Evolutionary conservation across 2,329 filamentous ascomycete genomes (phyloP).

Genomic region (Talaromyces verruculosus): DNA sequence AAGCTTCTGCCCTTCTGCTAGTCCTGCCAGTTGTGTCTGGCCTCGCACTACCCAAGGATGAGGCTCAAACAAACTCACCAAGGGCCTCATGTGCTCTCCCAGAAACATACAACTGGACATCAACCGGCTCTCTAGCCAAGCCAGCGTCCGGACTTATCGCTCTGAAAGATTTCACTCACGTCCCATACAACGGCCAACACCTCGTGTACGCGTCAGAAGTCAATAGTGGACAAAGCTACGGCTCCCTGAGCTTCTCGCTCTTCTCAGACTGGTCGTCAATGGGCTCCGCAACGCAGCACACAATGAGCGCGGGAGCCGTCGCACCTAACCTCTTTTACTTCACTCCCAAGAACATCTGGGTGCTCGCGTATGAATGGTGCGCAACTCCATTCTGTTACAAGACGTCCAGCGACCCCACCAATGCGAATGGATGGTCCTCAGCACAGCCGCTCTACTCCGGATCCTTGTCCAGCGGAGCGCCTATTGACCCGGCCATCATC

Average conservation of each 20-base stretch:
- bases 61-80: neutral
- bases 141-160: conserved; percentile 57
- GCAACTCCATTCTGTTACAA: conserved; percentile 59
- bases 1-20: neutral
- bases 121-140: conserved; percentile 51
- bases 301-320: conserved; percentile 50
- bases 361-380: conserved; percentile 66
- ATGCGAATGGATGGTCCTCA: conserved; percentile 58
- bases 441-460: conserved; percentile 59
- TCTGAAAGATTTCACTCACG: conserved; percentile 64
- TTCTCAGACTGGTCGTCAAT: conserved; percentile 57
- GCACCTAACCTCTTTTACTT: conserved; percentile 66
- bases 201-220: conserved; percentile 60
- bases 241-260: conserved; percentile 59
- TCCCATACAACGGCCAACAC: conserved; percentile 57
- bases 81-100: conserved; percentile 51
- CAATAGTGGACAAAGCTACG: conserved; percentile 48
- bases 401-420: conserved; percentile 59
- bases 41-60: neutral
- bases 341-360: conserved; percentile 60
- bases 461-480: conserved; percentile 48
- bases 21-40: neutral
- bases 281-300: conserved; percentile 53
- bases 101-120: conserved; percentile 57
- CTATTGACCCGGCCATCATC: conserved; percentile 65